Evolutionary conservation across 352 stramenopile genomes (phyloP), one percentile per base, ranked within the genome.

Genomic region (Phytopythium mirpurense): DNA sequence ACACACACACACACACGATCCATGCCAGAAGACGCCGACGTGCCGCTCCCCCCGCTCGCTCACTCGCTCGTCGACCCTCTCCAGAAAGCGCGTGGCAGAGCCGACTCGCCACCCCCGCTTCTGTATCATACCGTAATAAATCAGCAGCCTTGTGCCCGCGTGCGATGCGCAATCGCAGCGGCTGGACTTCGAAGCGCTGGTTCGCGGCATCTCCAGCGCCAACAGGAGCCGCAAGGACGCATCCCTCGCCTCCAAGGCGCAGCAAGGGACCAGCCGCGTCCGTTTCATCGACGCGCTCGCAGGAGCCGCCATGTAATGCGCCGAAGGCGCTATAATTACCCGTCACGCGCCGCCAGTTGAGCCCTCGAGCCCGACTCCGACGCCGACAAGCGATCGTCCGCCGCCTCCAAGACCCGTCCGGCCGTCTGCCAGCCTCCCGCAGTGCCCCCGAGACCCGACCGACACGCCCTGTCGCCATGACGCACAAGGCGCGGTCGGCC

Each of bases 401-500:
- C 2, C 12, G 24, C 41, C 24, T 21, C 9, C 14, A 47, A 32
- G 14, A 47, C n/a, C 6, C 16, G 21, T 34, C 7, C 21, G 15
- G 41, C 41, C 23, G n/a, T 34, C 41, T 34, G 8, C 26, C 21
- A 3, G 21, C 23, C 14, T 8, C 8, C 8, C 3, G 2, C 3
- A 5, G 29, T 32, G 5, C 5, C 29, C 5, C 5, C 29, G 9
- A 9, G 29, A 32, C n/a, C n/a, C n/a, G n/a, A n/a, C n/a, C n/a
- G n/a, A n/a, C n/a, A n/a, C n/a, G n/a, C n/a, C 24, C 44, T 2
- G 34, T 19, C 24, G 43, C 51, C 29, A 70, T 26, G 54, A 86
- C 86, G 78, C 60, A 67, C 60, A 89, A 79, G 69, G 77, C 68
- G 47, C 72, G 74, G 36, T 44, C 31, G 11, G 60, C 72, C 53